phyloP scores from a whole-genome alignment of 2,329 filamentous ascomycete genomes.

The Xylaria sp. region DNA sequence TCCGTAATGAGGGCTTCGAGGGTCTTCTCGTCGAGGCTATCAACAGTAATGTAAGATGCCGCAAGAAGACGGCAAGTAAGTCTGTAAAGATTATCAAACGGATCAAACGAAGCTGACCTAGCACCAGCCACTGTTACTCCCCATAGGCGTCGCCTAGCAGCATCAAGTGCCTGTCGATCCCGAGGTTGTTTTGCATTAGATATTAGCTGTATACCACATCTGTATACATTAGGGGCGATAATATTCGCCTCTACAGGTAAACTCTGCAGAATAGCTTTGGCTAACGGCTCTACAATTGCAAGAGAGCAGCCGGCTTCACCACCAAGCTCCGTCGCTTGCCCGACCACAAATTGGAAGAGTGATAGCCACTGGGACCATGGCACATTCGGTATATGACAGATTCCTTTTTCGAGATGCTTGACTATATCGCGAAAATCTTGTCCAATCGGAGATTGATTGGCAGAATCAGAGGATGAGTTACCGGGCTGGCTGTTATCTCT shows the following conservation, averaged over 20 bases:
- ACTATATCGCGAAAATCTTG: constrained; percentile 77
- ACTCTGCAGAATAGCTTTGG: constrained; percentile 63
- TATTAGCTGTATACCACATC: constrained; percentile 57
- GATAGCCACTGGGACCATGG: constrained; percentile 61
- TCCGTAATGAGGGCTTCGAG: constrained; percentile 64
- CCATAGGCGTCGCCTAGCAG: constrained; percentile 74
- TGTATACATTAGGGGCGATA: constrained; percentile 47
- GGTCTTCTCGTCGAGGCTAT: constrained; percentile 53
- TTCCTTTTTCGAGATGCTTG: constrained; percentile 73
- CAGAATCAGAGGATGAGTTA: constrained; percentile 54
- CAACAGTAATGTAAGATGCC: constrained; percentile 63
- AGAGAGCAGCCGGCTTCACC: constrained; percentile 75
- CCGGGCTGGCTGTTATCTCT: constrained; percentile 56
- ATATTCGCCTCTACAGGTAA: constrained; percentile 40
- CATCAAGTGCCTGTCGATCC: constrained; percentile 72
- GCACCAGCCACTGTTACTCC: constrained; percentile 59
- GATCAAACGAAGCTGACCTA: constrained; percentile 63
- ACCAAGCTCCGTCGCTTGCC: constrained; percentile 69
- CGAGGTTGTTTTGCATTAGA: constrained; percentile 64
- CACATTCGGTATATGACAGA: constrained; percentile 61
- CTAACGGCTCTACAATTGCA: constrained; percentile 76
- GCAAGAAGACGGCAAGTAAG: constrained; percentile 65
- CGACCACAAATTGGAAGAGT: constrained; percentile 68
- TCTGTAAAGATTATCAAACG: constrained; percentile 74
- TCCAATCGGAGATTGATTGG: constrained; percentile 63